phyloP scores from a whole-genome alignment of 345 rosid genomes.

The Brassica rapa region DNA sequence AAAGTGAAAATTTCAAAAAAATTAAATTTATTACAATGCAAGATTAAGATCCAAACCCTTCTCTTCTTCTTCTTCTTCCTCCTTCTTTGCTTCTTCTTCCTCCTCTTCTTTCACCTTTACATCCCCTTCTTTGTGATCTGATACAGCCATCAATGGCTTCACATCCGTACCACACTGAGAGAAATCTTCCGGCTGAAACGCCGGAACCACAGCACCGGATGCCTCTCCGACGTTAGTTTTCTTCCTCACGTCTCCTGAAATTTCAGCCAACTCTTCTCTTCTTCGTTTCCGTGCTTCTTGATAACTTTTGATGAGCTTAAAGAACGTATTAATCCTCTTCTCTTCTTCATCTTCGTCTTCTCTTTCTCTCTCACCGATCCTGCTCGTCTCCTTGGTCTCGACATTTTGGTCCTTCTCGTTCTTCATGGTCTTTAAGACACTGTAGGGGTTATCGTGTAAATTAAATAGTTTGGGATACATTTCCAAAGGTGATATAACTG shows the following conservation, averaged over 20 bases:
- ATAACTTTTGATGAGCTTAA: conserved; percentile 32
- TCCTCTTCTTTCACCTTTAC: conserved; percentile 19
- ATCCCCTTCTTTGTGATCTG: conserved; percentile 20
- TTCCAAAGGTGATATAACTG: not conserved
- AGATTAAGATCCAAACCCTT: conserved; percentile 41
- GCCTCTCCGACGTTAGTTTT: conserved; percentile 23
- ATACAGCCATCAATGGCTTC: conserved; percentile 24
- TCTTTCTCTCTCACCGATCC: not conserved
- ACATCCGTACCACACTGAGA: conserved; percentile 6
- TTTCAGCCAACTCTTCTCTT: conserved; percentile 21
- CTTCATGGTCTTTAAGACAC: conserved; percentile 17
- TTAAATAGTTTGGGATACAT: conserved; percentile 25
- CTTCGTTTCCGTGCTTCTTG: conserved; percentile 38
- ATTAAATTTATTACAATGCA: conserved; percentile 10
- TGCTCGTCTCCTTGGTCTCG: conserved; percentile 23
- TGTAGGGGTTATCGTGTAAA: not conserved
- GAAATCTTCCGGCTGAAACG: conserved; percentile 41
- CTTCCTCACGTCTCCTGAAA: not conserved
- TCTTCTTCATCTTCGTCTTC: conserved; percentile 38
- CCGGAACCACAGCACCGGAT: conserved; percentile 27
- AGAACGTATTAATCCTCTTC: conserved; percentile 38
- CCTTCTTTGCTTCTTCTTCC: not conserved
- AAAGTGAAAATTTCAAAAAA: not conserved
- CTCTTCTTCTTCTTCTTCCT: conserved; percentile 1
- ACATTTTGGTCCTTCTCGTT: conserved; percentile 24